A percentile compares a stretch with the other conserved stretches of the same genome.
Conservation (phyloP, 106 monocot genomes). For the Platanthera zijinensis region DNA sequence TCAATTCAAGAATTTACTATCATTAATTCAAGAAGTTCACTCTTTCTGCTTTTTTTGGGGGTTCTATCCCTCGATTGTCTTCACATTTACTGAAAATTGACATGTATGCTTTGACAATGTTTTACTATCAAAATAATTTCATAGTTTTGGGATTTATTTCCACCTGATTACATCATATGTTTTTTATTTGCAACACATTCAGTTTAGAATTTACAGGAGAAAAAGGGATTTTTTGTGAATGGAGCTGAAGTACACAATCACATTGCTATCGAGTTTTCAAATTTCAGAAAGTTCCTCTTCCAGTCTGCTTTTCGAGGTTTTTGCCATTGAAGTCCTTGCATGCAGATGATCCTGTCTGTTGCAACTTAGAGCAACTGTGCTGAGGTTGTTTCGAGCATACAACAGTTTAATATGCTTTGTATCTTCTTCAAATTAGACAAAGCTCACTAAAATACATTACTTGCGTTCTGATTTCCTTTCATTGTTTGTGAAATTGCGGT, state of each 20-base stretch:
- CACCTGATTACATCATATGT: neutral
- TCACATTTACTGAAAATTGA: neutral
- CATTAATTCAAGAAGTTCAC: neutral
- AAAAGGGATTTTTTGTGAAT: slow-evolving; percentile 12
- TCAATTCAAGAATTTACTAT: neutral
- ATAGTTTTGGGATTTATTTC: neutral
- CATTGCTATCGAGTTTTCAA: neutral
- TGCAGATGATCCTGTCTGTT: slow-evolving; percentile 24
- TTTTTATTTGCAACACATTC: slow-evolving; percentile 13
- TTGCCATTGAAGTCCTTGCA: slow-evolving; percentile 6
- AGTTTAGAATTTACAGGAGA: slow-evolving; percentile 5
- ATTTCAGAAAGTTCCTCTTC: neutral
- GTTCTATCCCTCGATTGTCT: neutral
- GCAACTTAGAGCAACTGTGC: slow-evolving; percentile 17
- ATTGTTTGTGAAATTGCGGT: slow-evolving; percentile 26
- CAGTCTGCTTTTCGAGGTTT: neutral
- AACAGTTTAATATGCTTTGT: slow-evolving; percentile 9
- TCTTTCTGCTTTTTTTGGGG: neutral
- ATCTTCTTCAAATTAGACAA: slow-evolving; percentile 5
- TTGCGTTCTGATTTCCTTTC: slow-evolving; percentile 14
- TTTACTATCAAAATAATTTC: neutral
- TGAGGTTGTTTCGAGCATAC: slow-evolving; percentile 36
- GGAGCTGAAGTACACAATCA: slow-evolving; percentile 10
- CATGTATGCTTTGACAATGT: neutral
- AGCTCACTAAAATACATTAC: slow-evolving; percentile 18